A percentile compares a stretch with the other conserved stretches of the same genome.
phyloP scores from a whole-genome alignment of 1,284 basidiomycete genomes.

The Acaromyces ingoldii region DNA sequence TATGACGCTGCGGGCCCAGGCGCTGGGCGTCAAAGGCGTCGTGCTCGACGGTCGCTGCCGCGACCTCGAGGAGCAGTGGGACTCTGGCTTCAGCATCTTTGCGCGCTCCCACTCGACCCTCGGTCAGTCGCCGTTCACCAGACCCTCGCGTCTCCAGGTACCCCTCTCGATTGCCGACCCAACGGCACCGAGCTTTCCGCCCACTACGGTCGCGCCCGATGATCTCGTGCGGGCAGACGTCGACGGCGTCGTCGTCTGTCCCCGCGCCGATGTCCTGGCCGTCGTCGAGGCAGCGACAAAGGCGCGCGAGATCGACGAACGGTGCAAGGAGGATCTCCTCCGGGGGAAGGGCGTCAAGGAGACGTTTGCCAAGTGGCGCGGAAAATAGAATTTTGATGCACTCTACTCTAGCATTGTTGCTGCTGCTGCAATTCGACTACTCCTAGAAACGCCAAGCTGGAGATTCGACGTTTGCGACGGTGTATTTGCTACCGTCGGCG shows the following conservation, averaged over 20 bases:
- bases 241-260: conserved; percentile 83
- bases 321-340: conserved; percentile 71
- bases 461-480: no score
- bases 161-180: conserved; percentile 62
- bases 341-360: conserved; percentile 69
- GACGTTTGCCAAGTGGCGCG: conserved; percentile 72
- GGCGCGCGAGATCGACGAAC: conserved; percentile 66
- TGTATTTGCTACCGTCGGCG: no score
- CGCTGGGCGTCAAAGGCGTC: conserved; percentile 66
- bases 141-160: conserved; percentile 71
- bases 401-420: no score
- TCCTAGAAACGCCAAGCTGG: no score
- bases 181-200: conserved; percentile 44
- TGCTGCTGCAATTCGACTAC: no score
- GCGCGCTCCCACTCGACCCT: conserved; percentile 75
- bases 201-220: conserved; percentile 65
- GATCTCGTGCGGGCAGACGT: conserved; percentile 81
- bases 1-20: conserved; percentile 76
- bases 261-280: conserved; percentile 63
- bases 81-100: conserved; percentile 59
- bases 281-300: conserved; percentile 63
- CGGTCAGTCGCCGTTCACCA: conserved; percentile 80
- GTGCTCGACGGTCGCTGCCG: conserved; percentile 75
- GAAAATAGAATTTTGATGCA: conserved; percentile 58
- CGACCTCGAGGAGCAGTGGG: conserved; percentile 71